Conservation (phyloP, 352 stramenopile species). For the Phytophthora sansomeana region DNA sequence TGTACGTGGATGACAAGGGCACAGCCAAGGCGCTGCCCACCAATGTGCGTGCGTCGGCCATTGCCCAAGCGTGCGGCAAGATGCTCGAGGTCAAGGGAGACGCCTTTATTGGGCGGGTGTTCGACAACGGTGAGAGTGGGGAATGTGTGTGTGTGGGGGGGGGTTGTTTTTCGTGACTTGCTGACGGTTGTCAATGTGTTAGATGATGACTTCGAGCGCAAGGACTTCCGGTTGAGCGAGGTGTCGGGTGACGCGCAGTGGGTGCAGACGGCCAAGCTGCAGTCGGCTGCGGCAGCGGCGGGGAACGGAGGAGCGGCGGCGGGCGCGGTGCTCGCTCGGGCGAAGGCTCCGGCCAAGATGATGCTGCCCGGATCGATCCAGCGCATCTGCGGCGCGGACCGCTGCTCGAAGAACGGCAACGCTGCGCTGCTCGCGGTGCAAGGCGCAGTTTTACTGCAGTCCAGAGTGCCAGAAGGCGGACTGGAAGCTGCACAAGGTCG, state of each 20-base stretch:
- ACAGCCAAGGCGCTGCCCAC: slow-evolving; percentile 84
- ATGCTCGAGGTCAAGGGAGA: slow-evolving; percentile 88
- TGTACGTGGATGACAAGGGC: slow-evolving; percentile 93
- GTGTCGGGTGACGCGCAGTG: slow-evolving; percentile 71
- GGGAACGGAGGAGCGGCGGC: slow-evolving; percentile 39
- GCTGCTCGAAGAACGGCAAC: slow-evolving; percentile 77
- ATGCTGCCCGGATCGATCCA: slow-evolving; percentile 47
- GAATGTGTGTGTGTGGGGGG: not conserved
- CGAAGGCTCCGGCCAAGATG: slow-evolving; percentile 40
- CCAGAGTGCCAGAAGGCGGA: slow-evolving; percentile 84
- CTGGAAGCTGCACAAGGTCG: slow-evolving; percentile 85
- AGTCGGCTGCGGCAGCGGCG: slow-evolving; percentile 40
- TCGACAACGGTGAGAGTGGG: slow-evolving; percentile 82
- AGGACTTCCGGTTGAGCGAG: slow-evolving; percentile 81
- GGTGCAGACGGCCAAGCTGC: slow-evolving; percentile 70
- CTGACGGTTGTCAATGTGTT: not conserved
- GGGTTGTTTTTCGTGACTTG: not conserved
- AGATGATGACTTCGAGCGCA: slow-evolving; percentile 87
- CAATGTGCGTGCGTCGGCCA: slow-evolving; percentile 82
- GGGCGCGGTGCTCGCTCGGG: slow-evolving; percentile 26
- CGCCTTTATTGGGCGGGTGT: slow-evolving; percentile 88
- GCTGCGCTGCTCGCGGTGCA: slow-evolving; percentile 85
- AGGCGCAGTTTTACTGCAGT: slow-evolving; percentile 87
- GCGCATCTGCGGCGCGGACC: slow-evolving; percentile 69
- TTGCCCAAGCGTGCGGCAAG: slow-evolving; percentile 83